Conservation (phyloP, 129 eudicot genomes). For the Rutidosis leptorrhynchoides region DNA sequence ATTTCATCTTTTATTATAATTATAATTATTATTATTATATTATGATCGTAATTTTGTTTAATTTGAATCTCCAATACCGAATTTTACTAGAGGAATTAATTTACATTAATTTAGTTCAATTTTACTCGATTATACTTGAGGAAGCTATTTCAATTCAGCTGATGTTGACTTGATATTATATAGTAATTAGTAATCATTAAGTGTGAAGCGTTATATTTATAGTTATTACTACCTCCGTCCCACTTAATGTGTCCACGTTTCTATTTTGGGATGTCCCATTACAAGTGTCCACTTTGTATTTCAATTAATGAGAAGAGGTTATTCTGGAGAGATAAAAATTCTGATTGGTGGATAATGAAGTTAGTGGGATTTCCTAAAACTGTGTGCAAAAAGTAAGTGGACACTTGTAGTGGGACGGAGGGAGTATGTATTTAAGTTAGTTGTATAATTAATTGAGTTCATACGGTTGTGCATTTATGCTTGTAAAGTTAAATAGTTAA, state of each 20-base stretch:
- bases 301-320: too few relatives aligned
- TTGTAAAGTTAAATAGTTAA: neutral
- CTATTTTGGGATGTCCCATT: too few relatives aligned
- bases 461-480: neutral
- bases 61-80: neutral
- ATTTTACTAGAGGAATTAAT: conserved; percentile 6
- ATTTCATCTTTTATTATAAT: neutral
- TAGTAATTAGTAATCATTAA: neutral
- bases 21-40: neutral
- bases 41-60: neutral
- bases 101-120: neutral
- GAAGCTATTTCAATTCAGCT: neutral
- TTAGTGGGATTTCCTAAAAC: too few relatives aligned
- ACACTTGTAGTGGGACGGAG: too few relatives aligned
- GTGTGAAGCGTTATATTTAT: neutral
- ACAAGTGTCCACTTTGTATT: too few relatives aligned
- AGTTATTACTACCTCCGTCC: too few relatives aligned
- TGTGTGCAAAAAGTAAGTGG: too few relatives aligned
- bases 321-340: too few relatives aligned
- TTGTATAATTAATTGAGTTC: neutral
- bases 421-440: neutral
- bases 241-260: too few relatives aligned
- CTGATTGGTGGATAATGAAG: too few relatives aligned
- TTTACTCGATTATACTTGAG: too few relatives aligned
- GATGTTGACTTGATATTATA: neutral